phyloP scores from a whole-genome alignment of 73 alveolate species.

The Uronychia setigera region DNA sequence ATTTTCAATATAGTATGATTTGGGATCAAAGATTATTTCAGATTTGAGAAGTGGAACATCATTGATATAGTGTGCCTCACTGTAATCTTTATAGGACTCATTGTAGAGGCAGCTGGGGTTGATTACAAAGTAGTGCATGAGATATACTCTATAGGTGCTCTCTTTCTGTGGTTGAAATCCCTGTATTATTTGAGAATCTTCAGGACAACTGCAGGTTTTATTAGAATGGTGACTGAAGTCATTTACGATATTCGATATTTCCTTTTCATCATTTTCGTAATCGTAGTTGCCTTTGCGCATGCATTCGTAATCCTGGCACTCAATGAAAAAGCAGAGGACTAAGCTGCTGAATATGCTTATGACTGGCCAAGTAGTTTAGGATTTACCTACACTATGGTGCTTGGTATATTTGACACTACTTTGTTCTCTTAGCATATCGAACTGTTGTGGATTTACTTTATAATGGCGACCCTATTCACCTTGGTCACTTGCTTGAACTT shows the following conservation, averaged over 20 bases:
- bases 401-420: background rate
- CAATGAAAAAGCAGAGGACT: background rate
- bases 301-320: background rate
- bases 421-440: background rate
- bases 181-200: slow-evolving; percentile 30
- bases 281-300: slow-evolving; percentile 39
- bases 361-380: background rate
- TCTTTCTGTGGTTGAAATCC: slow-evolving; percentile 25
- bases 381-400: background rate
- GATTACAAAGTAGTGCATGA: background rate
- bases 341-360: background rate
- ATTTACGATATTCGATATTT: slow-evolving; percentile 34
- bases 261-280: slow-evolving; percentile 32
- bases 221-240: slow-evolving; percentile 29
- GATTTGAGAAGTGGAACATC: background rate
- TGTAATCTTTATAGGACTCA: background rate
- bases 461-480: background rate
- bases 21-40: background rate
- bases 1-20: background rate
- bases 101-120: background rate
- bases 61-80: background rate
- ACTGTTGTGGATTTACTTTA: background rate
- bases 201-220: slow-evolving; percentile 22
- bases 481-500: background rate
- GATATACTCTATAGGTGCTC: background rate